These are phyloP conservation scores for Floccularia luteovirens DNA, from an alignment of 768 basidiomycete species.

Conservation along the genomic window DNA sequence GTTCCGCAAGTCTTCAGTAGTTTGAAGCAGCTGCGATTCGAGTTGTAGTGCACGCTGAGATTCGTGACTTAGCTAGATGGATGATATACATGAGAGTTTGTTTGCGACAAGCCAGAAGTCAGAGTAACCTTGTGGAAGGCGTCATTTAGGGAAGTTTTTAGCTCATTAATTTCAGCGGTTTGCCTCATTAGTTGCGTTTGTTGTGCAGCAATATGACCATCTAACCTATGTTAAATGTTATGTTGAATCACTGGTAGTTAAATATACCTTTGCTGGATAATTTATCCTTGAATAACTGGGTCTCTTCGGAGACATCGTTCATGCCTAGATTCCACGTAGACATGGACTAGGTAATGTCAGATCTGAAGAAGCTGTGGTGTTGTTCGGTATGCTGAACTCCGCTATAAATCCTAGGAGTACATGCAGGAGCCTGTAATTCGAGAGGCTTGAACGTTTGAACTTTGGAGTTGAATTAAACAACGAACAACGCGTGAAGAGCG, in stretches of 20 bases:
- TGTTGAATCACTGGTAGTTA: neutral
- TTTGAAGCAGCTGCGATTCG: conserved; percentile 40
- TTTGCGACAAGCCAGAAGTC: neutral
- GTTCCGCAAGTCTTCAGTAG: conserved; percentile 48
- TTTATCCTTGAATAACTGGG: conserved; percentile 38
- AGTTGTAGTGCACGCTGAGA: conserved; percentile 42
- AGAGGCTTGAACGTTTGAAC: no score
- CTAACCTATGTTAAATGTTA: conserved; percentile 15
- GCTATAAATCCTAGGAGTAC: no score
- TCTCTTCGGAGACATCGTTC: conserved; percentile 39
- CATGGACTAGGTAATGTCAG: no score
- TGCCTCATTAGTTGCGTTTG: conserved; percentile 35
- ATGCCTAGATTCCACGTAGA: conserved; percentile 37
- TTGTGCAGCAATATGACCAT: conserved; percentile 40
- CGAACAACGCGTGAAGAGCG: no score
- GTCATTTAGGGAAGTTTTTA: conserved; percentile 33
- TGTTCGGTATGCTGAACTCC: no score
- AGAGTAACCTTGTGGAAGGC: conserved; percentile 35
- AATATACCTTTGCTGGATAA: conserved; percentile 40
- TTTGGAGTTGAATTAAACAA: no score
- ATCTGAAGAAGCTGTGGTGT: no score
- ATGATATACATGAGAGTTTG: conserved; percentile 5
- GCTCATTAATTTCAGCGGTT: conserved; percentile 32
- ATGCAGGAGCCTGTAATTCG: no score
- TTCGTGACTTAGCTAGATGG: conserved; percentile 45